These are phyloP conservation scores for Peterozyma toletana DNA, from an alignment of 805 yeast genomes.

Conservation along the genomic window DNA sequence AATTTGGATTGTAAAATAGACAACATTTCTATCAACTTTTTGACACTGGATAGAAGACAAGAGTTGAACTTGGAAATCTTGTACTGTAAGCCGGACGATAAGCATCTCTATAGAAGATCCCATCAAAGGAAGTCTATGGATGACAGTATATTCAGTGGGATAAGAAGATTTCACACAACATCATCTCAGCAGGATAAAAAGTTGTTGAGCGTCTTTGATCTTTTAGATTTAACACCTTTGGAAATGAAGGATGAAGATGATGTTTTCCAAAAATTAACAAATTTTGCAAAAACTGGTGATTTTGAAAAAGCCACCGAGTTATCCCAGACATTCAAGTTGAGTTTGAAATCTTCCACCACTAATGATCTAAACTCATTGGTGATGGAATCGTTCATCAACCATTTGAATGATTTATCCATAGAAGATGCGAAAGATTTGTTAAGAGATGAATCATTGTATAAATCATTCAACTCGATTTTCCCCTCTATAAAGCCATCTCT, in stretches of 20 bases:
- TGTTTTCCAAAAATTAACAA: not conserved
- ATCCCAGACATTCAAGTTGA: not conserved
- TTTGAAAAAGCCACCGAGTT: not conserved
- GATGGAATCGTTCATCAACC: constrained; percentile 1
- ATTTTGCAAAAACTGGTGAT: not conserved
- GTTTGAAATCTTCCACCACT: not conserved
- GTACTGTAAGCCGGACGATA: constrained; percentile 45
- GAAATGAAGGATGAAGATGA: not conserved
- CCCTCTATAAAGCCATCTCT: not conserved
- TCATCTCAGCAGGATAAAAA: not conserved
- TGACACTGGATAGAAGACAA: constrained; percentile 62
- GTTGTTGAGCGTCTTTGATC: not conserved
- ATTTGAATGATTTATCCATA: constrained; percentile 1
- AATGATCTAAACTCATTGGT: not conserved
- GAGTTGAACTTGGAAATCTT: constrained; percentile 66
- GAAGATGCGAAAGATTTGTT: not conserved
- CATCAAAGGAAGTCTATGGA: constrained; percentile 10
- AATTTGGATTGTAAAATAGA: constrained; percentile 64
- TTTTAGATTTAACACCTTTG: not conserved
- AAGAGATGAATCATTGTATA: not conserved
- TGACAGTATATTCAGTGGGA: constrained; percentile 38
- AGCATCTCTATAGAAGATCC: constrained; percentile 16
- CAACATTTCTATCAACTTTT: constrained; percentile 61
- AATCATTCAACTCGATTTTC: not conserved
- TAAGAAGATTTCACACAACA: constrained; percentile 36